Conservation (phyloP, 2,329 filamentous ascomycete genomes). For the Colletotrichum lindemuthianum region DNA sequence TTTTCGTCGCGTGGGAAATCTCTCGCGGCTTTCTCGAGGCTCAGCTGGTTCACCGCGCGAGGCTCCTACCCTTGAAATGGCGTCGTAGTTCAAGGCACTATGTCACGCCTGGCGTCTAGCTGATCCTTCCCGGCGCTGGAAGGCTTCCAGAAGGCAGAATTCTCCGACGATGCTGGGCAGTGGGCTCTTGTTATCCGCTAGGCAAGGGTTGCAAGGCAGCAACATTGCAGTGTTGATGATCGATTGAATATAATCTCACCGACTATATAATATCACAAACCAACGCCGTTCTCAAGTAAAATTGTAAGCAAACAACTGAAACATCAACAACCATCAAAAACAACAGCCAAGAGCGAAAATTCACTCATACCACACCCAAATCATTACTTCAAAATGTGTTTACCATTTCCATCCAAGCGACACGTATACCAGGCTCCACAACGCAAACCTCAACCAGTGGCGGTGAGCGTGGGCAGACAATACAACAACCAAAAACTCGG, state of each 20-base stretch:
- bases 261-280: too few relatives aligned
- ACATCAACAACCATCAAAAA: accelerated
- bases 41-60: too few relatives aligned
- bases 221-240: too few relatives aligned
- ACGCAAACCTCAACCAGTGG: conserved; percentile 4
- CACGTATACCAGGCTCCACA: neutral
- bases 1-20: too few relatives aligned
- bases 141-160: conserved; percentile 23
- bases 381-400: neutral
- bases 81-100: neutral
- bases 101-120: neutral
- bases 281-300: too few relatives aligned
- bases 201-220: too few relatives aligned
- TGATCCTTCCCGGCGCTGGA: conserved; percentile 23
- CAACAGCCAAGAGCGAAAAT: neutral
- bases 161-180: neutral
- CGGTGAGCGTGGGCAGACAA: neutral
- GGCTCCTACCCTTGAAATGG: too few relatives aligned
- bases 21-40: too few relatives aligned
- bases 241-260: too few relatives aligned
- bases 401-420: conserved; percentile 15
- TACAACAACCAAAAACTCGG: neutral
- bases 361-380: neutral
- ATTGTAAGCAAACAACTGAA: neutral
- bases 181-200: neutral